Evolutionary conservation across 805 yeast genomes (phyloP).

Genomic region (Kodamaea lidongshanica): DNA sequence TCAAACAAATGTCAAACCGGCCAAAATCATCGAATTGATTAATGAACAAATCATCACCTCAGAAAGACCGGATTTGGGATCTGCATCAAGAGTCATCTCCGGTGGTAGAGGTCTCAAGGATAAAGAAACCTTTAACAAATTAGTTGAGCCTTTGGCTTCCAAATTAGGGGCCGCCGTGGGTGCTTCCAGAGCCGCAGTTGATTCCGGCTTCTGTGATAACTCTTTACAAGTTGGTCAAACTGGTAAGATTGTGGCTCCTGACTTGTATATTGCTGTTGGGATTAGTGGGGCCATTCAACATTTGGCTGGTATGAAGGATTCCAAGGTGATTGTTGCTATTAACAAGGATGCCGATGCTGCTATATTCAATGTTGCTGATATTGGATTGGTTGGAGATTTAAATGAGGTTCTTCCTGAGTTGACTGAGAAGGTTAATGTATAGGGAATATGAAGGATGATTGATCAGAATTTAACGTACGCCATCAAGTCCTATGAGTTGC

Average conservation of each 20-base stretch:
- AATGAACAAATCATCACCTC: slow-evolving; percentile 68
- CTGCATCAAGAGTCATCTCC: slow-evolving; percentile 75
- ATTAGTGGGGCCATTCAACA: slow-evolving; percentile 97
- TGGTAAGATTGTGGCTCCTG: slow-evolving; percentile 97
- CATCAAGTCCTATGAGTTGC: too few relatives aligned
- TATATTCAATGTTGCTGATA: slow-evolving; percentile 84
- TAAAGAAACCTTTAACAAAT: slow-evolving; percentile 75
- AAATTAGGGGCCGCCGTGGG: slow-evolving; percentile 89
- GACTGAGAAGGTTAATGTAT: slow-evolving; percentile 72
- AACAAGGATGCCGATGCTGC: slow-evolving; percentile 95
- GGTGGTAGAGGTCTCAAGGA: slow-evolving; percentile 94
- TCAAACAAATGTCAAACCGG: slow-evolving; percentile 25
- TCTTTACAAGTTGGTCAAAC: slow-evolving; percentile 97
- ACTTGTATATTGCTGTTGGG: slow-evolving; percentile 87
- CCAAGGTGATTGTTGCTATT: slow-evolving; percentile 88
- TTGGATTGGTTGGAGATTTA: slow-evolving; percentile 84
- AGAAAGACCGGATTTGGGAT: slow-evolving; percentile 85
- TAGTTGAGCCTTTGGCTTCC: slow-evolving; percentile 79
- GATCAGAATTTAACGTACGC: too few relatives aligned
- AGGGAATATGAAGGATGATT: too few relatives aligned
- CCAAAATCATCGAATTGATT: slow-evolving; percentile 51
- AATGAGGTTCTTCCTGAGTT: slow-evolving; percentile 87
- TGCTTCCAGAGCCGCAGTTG: slow-evolving; percentile 98
- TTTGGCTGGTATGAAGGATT: slow-evolving; percentile 96
- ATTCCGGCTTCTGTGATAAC: slow-evolving; percentile 91